These are phyloP conservation scores for Ceratocystiopsis sp. DNA, from an alignment of 2,329 filamentous ascomycete genomes.

Conservation along the genomic window DNA sequence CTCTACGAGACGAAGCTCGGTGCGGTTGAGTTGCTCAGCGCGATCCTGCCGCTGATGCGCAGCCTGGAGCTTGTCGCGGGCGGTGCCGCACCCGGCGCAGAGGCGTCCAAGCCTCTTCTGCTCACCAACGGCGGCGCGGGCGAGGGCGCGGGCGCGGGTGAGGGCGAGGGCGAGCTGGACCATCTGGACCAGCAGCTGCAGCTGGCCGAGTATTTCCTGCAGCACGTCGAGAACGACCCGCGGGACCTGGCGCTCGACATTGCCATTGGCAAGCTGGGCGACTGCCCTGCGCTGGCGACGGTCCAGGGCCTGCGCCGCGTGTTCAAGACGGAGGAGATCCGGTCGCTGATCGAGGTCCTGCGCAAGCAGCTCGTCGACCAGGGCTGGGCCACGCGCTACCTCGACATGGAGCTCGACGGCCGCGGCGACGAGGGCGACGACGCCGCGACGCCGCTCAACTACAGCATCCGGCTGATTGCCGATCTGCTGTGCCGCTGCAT, in stretches of 20 bases:
- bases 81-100: conserved; percentile 11
- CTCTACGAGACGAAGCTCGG: conserved; percentile 49
- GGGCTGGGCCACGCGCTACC: conserved; percentile 58
- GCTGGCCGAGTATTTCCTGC: conserved; percentile 49
- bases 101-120: conserved; percentile 14
- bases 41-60: conserved; percentile 48
- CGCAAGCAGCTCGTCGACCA: conserved; percentile 57
- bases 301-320: conserved; percentile 45
- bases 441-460: conserved; percentile 37
- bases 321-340: conserved; percentile 49
- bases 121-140: conserved; percentile 16
- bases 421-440: conserved; percentile 18
- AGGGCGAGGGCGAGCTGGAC: conserved; percentile 37
- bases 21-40: conserved; percentile 47
- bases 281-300: conserved; percentile 42
- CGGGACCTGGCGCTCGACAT: conserved; percentile 48
- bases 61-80: conserved; percentile 46
- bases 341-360: conserved; percentile 55
- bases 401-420: conserved; percentile 35
- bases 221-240: conserved; percentile 39
- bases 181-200: conserved; percentile 48
- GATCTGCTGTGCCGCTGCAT: conserved; percentile 56
- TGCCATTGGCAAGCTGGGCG: conserved; percentile 52
- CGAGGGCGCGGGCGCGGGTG: neutral
- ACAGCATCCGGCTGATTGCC: conserved; percentile 52